Percentiles rank a stretch among this genome's conserved stretches.
These are phyloP conservation scores for Dipteronia sinensis DNA, from an alignment of 345 rosid genomes.

Conservation along the genomic window DNA sequence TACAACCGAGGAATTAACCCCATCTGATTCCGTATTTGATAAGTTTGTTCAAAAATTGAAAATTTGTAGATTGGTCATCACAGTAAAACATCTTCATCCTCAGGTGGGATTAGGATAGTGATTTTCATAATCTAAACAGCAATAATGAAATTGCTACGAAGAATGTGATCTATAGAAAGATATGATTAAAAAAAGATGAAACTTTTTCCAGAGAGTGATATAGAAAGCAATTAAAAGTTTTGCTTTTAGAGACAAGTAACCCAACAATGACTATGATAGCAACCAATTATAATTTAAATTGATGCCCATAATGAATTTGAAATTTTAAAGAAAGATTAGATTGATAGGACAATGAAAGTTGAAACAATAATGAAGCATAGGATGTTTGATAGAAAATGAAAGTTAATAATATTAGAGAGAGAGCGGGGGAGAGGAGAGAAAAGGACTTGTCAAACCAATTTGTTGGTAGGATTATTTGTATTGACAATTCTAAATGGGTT, in stretches of 20 bases:
- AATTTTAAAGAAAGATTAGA: neutral
- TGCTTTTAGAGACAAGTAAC: conserved; percentile 28
- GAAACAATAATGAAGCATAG: neutral
- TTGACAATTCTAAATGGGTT: too few species aligned
- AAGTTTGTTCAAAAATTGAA: too few species aligned
- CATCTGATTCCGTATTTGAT: too few species aligned
- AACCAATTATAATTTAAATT: conserved; percentile 7
- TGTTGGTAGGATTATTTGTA: neutral
- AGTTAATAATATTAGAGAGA: conserved; percentile 2
- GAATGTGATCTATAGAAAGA: conserved; percentile 11
- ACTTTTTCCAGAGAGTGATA: conserved; percentile 10
- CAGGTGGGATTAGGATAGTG: neutral
- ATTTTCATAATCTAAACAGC: conserved; percentile 1
- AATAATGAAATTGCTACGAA: neutral
- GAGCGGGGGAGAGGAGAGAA: neutral
- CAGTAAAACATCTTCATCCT: neutral
- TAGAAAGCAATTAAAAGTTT: conserved; percentile 14
- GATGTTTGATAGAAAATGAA: conserved; percentile 8
- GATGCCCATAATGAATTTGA: conserved; percentile 21
- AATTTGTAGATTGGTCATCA: neutral
- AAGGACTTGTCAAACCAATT: neutral
- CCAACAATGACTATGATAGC: conserved; percentile 27
- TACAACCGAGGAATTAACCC: too few species aligned
- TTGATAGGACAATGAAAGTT: conserved; percentile 23
- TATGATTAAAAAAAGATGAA: conserved; percentile 6